Conservation (phyloP, 805 yeast genomes). For the Saturnispora sanitii region DNA sequence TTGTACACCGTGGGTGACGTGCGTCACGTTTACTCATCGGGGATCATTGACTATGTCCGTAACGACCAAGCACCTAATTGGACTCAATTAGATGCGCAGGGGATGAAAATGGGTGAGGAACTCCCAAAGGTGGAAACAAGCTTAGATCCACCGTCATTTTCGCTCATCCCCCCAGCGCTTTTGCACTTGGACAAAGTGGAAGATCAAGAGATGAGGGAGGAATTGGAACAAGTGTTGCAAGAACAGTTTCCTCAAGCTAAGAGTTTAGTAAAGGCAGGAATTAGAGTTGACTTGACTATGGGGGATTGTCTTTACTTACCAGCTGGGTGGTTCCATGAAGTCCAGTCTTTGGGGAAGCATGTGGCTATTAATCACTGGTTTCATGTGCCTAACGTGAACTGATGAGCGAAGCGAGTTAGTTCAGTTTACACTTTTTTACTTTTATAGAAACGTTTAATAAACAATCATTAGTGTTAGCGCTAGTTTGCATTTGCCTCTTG, state of each 20-base stretch:
- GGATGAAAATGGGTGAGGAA: slow-evolving; percentile 37
- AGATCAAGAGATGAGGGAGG: slow-evolving; percentile 18
- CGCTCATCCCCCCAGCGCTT: slow-evolving; percentile 51
- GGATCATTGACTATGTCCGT: slow-evolving; percentile 53
- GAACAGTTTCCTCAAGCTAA: slow-evolving; percentile 7
- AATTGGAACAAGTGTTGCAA: slow-evolving; percentile 6
- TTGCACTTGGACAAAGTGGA: slow-evolving; percentile 48
- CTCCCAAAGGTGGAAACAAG: slow-evolving; percentile 9
- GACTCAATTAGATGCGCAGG: slow-evolving; percentile 36
- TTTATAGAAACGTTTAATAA: no score
- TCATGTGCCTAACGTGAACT: slow-evolving; percentile 39
- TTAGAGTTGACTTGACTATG: slow-evolving; percentile 41
- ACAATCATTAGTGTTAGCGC: no score
- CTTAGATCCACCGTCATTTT: slow-evolving; percentile 61
- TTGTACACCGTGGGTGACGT: slow-evolving; percentile 58
- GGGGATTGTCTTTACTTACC: slow-evolving; percentile 67
- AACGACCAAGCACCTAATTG: slow-evolving; percentile 52
- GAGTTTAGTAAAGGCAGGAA: slow-evolving; percentile 28
- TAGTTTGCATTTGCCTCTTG: no score
- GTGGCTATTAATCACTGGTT: slow-evolving; percentile 70
- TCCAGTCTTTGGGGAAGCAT: slow-evolving; percentile 61
- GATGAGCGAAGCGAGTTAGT: no score
- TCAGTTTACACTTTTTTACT: no score
- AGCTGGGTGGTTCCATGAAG: slow-evolving; percentile 80
- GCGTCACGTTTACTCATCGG: slow-evolving; percentile 43